Conservation (phyloP, 2,329 filamentous ascomycete species). For the Paraconiothyrium brasiliense region DNA sequence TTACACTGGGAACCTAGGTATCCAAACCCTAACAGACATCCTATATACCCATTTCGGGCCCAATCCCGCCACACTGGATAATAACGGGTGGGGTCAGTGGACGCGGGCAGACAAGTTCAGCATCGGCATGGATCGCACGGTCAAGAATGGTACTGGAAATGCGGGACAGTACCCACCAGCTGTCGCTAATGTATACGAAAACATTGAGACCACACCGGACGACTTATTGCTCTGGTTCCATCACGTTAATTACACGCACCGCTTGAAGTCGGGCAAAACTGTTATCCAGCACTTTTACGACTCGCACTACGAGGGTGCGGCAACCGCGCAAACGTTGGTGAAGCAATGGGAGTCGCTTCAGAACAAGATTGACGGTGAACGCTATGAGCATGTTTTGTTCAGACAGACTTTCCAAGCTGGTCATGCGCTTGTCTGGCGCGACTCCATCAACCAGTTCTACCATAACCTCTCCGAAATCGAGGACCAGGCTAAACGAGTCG, state of each 20-base stretch:
- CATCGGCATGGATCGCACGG: slow-evolving; percentile 77
- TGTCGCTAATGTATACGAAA: slow-evolving; percentile 67
- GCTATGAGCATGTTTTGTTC: slow-evolving; percentile 67
- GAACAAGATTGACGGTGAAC: slow-evolving; percentile 67
- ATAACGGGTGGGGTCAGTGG: slow-evolving; percentile 77
- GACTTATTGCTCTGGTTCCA: slow-evolving; percentile 78
- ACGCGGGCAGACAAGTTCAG: slow-evolving; percentile 68
- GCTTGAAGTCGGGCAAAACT: slow-evolving; percentile 69
- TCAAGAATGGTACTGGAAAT: slow-evolving; percentile 72
- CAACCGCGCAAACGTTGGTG: slow-evolving; percentile 68
- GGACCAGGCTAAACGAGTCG: slow-evolving; percentile 65
- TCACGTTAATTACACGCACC: slow-evolving; percentile 73
- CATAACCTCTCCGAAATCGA: slow-evolving; percentile 67
- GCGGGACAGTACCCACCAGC: slow-evolving; percentile 72
- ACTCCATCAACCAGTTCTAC: slow-evolving; percentile 73
- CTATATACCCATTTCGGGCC: slow-evolving; percentile 73
- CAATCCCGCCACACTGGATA: slow-evolving; percentile 71
- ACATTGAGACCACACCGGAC: slow-evolving; percentile 71
- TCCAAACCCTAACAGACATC: slow-evolving; percentile 75
- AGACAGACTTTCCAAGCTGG: slow-evolving; percentile 72
- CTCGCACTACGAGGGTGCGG: slow-evolving; percentile 68
- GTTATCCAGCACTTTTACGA: slow-evolving; percentile 75
- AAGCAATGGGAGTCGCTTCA: slow-evolving; percentile 63
- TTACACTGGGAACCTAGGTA: slow-evolving; percentile 74
- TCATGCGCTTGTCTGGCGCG: slow-evolving; percentile 75